These are phyloP conservation scores for Halophytophthora polymorphica DNA, from an alignment of 352 stramenopile species.

Conservation along the genomic window DNA sequence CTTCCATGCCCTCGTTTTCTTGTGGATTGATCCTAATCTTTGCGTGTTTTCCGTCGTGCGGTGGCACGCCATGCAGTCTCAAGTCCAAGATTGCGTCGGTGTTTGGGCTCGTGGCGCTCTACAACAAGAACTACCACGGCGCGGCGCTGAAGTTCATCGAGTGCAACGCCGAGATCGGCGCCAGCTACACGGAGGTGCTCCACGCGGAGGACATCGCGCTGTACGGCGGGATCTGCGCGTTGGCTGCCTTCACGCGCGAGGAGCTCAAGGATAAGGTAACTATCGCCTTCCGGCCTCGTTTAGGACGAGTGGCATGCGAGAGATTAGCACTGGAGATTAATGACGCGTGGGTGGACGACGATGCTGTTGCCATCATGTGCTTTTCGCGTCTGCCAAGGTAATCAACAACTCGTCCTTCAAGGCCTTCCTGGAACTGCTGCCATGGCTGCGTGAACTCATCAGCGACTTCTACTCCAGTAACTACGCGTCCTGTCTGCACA, in stretches of 20 bases:
- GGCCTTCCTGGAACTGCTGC: constrained; percentile 82
- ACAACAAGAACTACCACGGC: constrained; percentile 78
- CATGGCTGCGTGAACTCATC: constrained; percentile 86
- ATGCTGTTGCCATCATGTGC: neutral
- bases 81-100: constrained; percentile 80
- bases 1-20: neutral
- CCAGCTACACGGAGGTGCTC: constrained; percentile 78
- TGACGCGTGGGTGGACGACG: neutral
- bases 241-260: constrained; percentile 82
- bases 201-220: constrained; percentile 86
- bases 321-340: neutral
- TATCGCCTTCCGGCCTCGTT: neutral
- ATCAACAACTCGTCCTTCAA: constrained; percentile 89
- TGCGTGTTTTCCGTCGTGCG: neutral
- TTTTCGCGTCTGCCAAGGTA: no score
- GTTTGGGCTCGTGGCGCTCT: constrained; percentile 75
- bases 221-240: constrained; percentile 81
- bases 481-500: constrained; percentile 78
- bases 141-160: constrained; percentile 81
- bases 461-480: constrained; percentile 87
- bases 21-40: neutral
- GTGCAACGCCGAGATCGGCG: constrained; percentile 75
- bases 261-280: constrained; percentile 68
- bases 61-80: constrained; percentile 31
- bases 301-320: neutral